Conservation (phyloP, 306 rosid genomes). For the Pyrus betulifolia region DNA sequence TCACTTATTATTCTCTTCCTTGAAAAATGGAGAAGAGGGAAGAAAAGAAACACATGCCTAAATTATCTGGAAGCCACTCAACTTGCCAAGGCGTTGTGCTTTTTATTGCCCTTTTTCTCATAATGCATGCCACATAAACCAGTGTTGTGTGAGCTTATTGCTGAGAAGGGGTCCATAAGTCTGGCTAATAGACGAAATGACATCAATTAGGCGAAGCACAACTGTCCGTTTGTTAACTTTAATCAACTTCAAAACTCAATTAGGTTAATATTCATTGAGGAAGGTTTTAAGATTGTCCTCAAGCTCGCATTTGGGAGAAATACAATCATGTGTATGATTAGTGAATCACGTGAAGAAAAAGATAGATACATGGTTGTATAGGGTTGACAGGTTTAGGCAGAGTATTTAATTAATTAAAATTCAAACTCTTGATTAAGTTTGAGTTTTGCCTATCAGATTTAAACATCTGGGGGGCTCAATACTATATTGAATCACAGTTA, state of each 20-base stretch:
- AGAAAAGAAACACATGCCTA: background rate
- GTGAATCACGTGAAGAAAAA: background rate
- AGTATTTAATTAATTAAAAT: background rate
- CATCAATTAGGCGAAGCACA: background rate
- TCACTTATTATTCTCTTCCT: background rate
- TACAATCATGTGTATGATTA: too few species aligned
- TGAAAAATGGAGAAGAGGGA: background rate
- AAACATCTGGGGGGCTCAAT: background rate
- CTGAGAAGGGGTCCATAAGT: background rate
- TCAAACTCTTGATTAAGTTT: background rate
- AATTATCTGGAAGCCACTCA: slow-evolving; percentile 11
- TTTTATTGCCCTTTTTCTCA: background rate
- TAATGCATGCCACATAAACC: background rate
- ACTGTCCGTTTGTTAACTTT: background rate
- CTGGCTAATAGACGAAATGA: background rate
- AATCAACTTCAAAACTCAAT: background rate
- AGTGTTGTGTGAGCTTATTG: background rate
- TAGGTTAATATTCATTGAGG: background rate
- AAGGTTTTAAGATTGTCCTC: background rate
- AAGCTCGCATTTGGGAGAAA: background rate
- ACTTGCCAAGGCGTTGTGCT: background rate
- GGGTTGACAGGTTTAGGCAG: background rate
- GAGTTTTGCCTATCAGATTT: background rate
- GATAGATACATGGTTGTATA: background rate
- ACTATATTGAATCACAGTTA: background rate